Evolutionary conservation across 2,329 filamentous ascomycete species (phyloP), one percentile per base, ranked within the genome.

Genomic region (Boeremia exigua): DNA sequence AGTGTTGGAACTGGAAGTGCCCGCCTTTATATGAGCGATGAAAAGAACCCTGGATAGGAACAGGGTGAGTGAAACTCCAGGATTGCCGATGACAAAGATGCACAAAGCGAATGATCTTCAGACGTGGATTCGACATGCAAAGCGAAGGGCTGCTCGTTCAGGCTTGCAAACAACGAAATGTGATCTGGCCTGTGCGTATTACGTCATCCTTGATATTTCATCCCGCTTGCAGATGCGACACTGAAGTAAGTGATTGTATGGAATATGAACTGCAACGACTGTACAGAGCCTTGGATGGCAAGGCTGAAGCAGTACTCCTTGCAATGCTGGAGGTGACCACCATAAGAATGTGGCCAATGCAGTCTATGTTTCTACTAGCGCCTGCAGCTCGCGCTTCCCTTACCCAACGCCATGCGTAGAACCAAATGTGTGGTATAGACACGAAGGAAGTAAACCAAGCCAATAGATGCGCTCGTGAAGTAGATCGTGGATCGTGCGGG

Each of bases 351-450:
- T 34, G 42, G 56, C 46, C 59, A 54, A 63, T 54, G 56, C 53
- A 59, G 49, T 63, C 59, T 61, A 60, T 59, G 50, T 50, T 37
- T 60, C 52, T 53, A 52, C 37, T 50, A 45, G 47, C 44, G 38
- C 40, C 44, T 56, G 36, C 36, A 60, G 66, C 63, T 68, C 61
- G 66, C 63, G 60, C 66, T 63, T 60, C 54, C 61, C 54, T 45
- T 65, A 67, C 50, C 63, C 58, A 69, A 70, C 66, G 63, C 66
- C 67, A 50, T 56, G 59, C 55, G 51, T 61, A 56, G 55, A 58
- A 65, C 50, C 47, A 47, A 56, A 61, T 48, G 32, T 39, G 46
- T 54, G 58, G 54, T 62, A 67, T 66, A 59, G 55, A 68, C 65
- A 66, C 58, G 57, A 64, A 63, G 45, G 43, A 54, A 58, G 49